Evolutionary conservation across 2,329 filamentous ascomycete genomes (phyloP).

Genomic region (Phaeoacremonium minimum): DNA sequence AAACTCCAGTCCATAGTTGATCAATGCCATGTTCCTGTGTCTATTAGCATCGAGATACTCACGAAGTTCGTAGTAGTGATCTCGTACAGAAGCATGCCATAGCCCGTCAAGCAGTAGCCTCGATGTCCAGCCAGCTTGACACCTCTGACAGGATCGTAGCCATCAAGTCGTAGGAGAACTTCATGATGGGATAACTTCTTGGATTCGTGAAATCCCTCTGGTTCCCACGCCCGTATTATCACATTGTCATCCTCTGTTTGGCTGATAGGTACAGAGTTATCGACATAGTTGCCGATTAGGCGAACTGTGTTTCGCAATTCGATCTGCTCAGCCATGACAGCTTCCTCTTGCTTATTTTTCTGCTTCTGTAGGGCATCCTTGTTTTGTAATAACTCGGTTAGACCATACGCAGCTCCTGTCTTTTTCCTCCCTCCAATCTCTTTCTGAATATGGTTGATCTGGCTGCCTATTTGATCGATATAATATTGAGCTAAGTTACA

Average conservation of each 20-base stretch:
- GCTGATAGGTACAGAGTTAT: slow-evolving; percentile 66
- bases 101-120: slow-evolving; percentile 90
- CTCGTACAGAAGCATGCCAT: too few species aligned
- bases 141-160: slow-evolving; percentile 88
- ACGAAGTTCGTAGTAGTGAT: too few species aligned
- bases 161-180: slow-evolving; percentile 80
- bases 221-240: slow-evolving; percentile 73
- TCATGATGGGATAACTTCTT: slow-evolving; percentile 94
- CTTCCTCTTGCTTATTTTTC: slow-evolving; percentile 74
- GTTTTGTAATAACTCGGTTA: slow-evolving; percentile 70
- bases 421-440: slow-evolving; percentile 91
- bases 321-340: slow-evolving; percentile 69
- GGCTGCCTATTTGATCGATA: slow-evolving; percentile 73
- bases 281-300: slow-evolving; percentile 92
- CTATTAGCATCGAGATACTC: too few species aligned
- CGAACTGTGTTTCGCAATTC: slow-evolving; percentile 74
- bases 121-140: slow-evolving; percentile 93
- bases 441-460: slow-evolving; percentile 87
- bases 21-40: too few species aligned
- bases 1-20: too few species aligned
- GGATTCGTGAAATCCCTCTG: slow-evolving; percentile 67
- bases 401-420: too few species aligned
- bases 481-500: slow-evolving; percentile 60
- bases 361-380: slow-evolving; percentile 75
- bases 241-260: slow-evolving; percentile 73